phyloP scores from a whole-genome alignment of 2,329 filamentous ascomycete species.

The Neofusicoccum sp. region DNA sequence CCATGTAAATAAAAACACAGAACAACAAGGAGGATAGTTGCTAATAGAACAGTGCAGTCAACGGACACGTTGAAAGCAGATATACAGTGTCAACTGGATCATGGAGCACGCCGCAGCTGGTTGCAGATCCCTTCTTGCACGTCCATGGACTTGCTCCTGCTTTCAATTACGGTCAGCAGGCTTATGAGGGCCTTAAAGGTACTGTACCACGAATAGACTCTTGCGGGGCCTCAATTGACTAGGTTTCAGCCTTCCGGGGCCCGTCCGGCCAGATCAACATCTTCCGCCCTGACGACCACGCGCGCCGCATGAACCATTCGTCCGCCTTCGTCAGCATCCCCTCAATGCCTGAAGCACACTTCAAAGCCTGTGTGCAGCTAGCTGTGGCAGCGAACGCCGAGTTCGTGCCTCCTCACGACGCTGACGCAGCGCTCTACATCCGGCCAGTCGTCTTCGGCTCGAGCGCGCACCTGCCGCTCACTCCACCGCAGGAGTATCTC shows the following conservation, averaged over 20 bases:
- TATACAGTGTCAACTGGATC: conserved; percentile 19
- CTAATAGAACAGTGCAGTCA: conserved; percentile 17
- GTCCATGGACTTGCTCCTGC: conserved; percentile 25
- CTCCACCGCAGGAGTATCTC: conserved; percentile 26
- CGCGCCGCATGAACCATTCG: conserved; percentile 30
- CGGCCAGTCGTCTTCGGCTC: conserved; percentile 36
- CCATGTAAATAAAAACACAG: background rate
- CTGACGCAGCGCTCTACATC: conserved; percentile 35
- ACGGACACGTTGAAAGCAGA: conserved; percentile 24
- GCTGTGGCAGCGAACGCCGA: conserved; percentile 29
- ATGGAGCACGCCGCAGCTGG: conserved; percentile 23
- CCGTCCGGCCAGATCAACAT: conserved; percentile 28
- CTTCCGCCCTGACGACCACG: conserved; percentile 34
- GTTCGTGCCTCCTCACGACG: conserved; percentile 28
- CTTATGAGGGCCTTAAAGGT: conserved; percentile 17
- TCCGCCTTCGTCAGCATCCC: conserved; percentile 32
- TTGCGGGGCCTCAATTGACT: conserved; percentile 17
- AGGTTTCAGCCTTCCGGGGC: conserved; percentile 19
- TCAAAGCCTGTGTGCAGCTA: conserved; percentile 27
- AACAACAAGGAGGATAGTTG: background rate
- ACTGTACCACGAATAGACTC: background rate
- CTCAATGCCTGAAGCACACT: conserved; percentile 28
- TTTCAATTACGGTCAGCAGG: conserved; percentile 22
- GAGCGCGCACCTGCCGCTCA: conserved; percentile 26
- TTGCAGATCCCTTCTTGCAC: conserved; percentile 22